phyloP scores from a whole-genome alignment of 495 filamentous ascomycete genomes.

The Xanthoparmelia taractica region DNA sequence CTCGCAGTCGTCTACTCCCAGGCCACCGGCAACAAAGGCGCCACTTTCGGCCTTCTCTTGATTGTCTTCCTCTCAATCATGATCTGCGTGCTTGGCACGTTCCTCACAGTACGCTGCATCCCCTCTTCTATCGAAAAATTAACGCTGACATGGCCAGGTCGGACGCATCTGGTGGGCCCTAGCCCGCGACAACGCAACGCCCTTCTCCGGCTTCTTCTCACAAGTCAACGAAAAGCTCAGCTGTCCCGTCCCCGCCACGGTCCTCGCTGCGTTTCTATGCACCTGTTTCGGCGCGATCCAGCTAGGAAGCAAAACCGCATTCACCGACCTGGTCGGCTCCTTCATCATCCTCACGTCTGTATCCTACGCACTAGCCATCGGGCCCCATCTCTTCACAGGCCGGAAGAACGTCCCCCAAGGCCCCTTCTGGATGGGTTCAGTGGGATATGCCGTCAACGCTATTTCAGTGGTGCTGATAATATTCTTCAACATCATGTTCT shows the following conservation, averaged over 20 bases:
- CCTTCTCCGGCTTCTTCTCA: constrained; percentile 37
- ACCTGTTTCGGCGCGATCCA: constrained; percentile 69
- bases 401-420: constrained; percentile 58
- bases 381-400: constrained; percentile 60
- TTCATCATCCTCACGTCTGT: constrained; percentile 60
- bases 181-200: constrained; percentile 58
- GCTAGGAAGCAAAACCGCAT: constrained; percentile 63
- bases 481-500: constrained; percentile 68
- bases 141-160: not conserved
- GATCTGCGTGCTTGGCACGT: constrained; percentile 42
- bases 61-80: constrained; percentile 59
- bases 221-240: constrained; percentile 40
- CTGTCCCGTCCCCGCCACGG: constrained; percentile 61
- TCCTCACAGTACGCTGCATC: constrained; percentile 51
- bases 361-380: constrained; percentile 69
- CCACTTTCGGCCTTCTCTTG: constrained; percentile 50
- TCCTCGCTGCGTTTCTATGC: constrained; percentile 51
- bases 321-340: constrained; percentile 67
- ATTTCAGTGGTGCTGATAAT: constrained; percentile 56
- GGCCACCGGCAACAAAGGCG: constrained; percentile 60
- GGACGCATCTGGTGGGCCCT: constrained; percentile 82
- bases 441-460: constrained; percentile 54
- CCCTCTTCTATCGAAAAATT: not conserved
- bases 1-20: constrained; percentile 72
- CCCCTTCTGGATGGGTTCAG: constrained; percentile 58